phyloP scores from a whole-genome alignment of 352 stramenopile species.

The Globisporangium uncinulatum region DNA sequence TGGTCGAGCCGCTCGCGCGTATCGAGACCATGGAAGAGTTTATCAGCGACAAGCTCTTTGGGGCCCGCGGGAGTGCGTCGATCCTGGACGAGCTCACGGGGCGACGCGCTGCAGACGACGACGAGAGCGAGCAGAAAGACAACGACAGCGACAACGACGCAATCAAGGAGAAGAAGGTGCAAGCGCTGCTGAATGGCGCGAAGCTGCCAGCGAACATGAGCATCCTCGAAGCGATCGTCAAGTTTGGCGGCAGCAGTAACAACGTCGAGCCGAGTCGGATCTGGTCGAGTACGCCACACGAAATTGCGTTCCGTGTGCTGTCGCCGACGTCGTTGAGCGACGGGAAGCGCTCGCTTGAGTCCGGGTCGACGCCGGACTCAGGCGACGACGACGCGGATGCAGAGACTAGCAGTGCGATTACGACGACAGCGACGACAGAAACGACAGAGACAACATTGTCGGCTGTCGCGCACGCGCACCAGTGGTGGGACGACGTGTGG shows the following conservation, averaged over 20 bases:
- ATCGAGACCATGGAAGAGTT: conserved; percentile 80
- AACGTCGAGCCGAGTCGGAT: conserved; percentile 20
- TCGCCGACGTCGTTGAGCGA: conserved; percentile 3
- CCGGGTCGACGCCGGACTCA: not conserved
- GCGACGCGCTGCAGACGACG: conserved; percentile 10
- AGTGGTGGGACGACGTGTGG: conserved; percentile 63
- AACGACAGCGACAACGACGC: conserved; percentile 21
- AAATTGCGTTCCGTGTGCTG: conserved; percentile 47
- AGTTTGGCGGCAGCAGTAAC: conserved; percentile 19
- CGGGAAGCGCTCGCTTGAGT: conserved; percentile 1
- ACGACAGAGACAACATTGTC: not conserved
- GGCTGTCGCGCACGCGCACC: not conserved
- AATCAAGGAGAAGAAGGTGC: conserved; percentile 26
- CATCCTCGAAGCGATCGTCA: conserved; percentile 66
- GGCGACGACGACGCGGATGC: not conserved
- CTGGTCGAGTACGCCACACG: conserved; percentile 41
- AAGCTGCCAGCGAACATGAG: conserved; percentile 36
- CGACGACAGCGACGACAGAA: not conserved
- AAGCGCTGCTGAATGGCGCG: conserved; percentile 35
- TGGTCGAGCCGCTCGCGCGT: conserved; percentile 67
- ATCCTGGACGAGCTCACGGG: conserved; percentile 29
- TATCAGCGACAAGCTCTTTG: conserved; percentile 64
- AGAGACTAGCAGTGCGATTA: not conserved
- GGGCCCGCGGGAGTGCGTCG: conserved; percentile 16
- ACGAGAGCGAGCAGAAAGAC: conserved; percentile 18